Evolutionary conservation across 202 grass and related monocot genomes (phyloP).

Genomic region (Tripidium arundinaceum): DNA sequence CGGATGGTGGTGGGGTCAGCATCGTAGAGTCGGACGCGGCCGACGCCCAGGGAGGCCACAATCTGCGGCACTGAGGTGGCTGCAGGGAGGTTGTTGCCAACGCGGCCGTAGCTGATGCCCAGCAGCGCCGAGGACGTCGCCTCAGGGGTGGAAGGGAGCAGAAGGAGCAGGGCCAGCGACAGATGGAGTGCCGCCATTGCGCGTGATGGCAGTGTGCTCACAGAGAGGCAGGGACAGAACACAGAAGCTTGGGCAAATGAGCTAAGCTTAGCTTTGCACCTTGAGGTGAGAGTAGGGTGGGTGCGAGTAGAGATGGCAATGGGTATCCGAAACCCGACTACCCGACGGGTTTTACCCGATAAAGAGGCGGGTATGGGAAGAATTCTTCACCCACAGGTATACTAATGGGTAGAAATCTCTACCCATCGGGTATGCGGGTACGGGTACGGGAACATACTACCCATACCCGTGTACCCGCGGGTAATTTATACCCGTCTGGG

Average conservation of each 20-base stretch:
- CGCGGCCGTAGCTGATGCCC: constrained; percentile 80
- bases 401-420: too few relatives aligned
- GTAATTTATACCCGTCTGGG: too few relatives aligned
- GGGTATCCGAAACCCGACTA: too few relatives aligned
- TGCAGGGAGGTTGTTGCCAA: constrained; percentile 67
- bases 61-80: constrained; percentile 33
- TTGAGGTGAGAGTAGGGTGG: too few relatives aligned
- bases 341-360: too few relatives aligned
- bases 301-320: too few relatives aligned
- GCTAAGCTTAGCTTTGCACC: too few relatives aligned
- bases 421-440: too few relatives aligned
- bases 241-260: not conserved
- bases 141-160: constrained; percentile 5
- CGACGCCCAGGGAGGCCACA: constrained; percentile 42
- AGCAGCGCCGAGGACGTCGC: constrained; percentile 56
- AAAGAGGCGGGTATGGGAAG: too few relatives aligned
- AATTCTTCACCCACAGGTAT: too few relatives aligned
- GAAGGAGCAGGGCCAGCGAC: not conserved
- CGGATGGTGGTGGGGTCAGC: constrained; percentile 42
- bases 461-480: too few relatives aligned
- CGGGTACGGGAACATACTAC: too few relatives aligned
- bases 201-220: constrained; percentile 8
- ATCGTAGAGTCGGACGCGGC: constrained; percentile 66
- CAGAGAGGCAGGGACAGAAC: not conserved
- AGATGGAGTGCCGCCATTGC: constrained; percentile 22